A percentile compares a stretch with the other conserved stretches of the same genome.
phyloP scores from a whole-genome alignment of 2,329 filamentous ascomycete genomes.

The Fusarium metavorans region DNA sequence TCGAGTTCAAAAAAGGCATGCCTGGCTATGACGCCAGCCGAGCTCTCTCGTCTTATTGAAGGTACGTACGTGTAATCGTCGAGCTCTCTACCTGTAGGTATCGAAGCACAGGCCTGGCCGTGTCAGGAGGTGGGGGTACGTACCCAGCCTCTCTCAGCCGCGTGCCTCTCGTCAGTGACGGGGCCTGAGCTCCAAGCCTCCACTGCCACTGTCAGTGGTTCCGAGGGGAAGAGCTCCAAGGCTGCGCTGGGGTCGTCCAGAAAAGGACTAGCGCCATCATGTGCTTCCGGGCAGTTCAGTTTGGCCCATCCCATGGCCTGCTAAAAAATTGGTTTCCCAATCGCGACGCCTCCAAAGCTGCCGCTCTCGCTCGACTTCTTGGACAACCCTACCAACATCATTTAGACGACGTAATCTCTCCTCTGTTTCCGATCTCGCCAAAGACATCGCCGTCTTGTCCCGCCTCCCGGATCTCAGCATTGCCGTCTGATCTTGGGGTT shows the following conservation, averaged over 20 bases:
- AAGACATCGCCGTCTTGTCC: conserved; percentile 13
- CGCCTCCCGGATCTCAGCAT: conserved; percentile 15
- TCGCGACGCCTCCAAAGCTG: conserved; percentile 43
- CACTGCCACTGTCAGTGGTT: neutral
- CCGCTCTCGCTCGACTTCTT: conserved; percentile 33
- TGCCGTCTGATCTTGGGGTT: conserved; percentile 21
- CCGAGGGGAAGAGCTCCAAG: conserved; percentile 19
- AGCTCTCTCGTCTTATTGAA: conserved; percentile 26
- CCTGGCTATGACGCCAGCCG: conserved; percentile 34
- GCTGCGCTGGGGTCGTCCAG: conserved; percentile 23
- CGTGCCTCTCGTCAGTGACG: neutral
- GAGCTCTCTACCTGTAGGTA: conserved; percentile 8
- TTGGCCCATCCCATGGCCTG: conserved; percentile 9
- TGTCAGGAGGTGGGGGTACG: conserved; percentile 40
- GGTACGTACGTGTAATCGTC: conserved; percentile 31
- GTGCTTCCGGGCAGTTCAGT: conserved; percentile 31
- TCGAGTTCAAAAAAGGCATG: conserved; percentile 5
- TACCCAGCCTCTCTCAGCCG: conserved; percentile 34
- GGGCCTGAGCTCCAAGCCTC: neutral
- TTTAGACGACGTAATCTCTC: conserved; percentile 38
- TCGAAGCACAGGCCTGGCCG: neutral
- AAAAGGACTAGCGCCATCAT: conserved; percentile 42
- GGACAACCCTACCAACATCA: conserved; percentile 21
- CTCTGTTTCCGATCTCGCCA: conserved; percentile 11
- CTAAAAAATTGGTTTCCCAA: conserved; percentile 47